Conservation (phyloP, 2,329 filamentous ascomycete genomes). For the Cladophialophora exuberans region DNA sequence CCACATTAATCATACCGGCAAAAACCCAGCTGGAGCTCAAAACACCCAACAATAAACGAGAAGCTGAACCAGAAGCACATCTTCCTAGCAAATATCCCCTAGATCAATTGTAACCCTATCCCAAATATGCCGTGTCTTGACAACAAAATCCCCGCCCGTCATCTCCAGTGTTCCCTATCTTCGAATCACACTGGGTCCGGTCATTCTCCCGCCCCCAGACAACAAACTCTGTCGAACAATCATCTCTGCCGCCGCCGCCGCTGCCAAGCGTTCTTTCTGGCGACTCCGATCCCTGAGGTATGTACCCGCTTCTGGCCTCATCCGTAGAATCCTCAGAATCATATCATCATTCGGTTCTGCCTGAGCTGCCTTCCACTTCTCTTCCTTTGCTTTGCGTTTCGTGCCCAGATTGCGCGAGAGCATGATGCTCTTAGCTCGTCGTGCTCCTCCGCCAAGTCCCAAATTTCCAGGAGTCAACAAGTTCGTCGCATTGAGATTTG, state of each 20-base stretch:
- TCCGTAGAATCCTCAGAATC: constrained; percentile 91
- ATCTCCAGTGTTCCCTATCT: no score
- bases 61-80: no score
- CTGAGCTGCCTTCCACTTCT: constrained; percentile 92
- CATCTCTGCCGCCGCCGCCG: constrained; percentile 85
- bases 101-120: no score
- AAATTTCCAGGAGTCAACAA: constrained; percentile 54
- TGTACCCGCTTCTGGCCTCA: constrained; percentile 84
- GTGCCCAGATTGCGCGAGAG: constrained; percentile 91
- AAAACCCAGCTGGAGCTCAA: no score
- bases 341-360: constrained; percentile 97
- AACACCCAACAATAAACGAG: no score
- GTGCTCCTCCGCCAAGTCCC: constrained; percentile 46
- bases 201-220: constrained; percentile 58
- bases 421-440: constrained; percentile 75
- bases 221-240: constrained; percentile 92
- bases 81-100: no score
- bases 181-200: constrained; percentile 39
- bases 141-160: no score
- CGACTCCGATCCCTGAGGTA: constrained; percentile 90
- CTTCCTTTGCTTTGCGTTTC: constrained; percentile 93
- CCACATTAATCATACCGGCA: no score
- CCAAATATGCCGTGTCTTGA: no score
- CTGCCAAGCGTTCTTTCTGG: constrained; percentile 91
- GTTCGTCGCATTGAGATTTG: constrained; percentile 53